Base-by-base conservation (phyloP, 2,329 filamentous ascomycete genomes). In the Aspergillus sp. region DNA sequence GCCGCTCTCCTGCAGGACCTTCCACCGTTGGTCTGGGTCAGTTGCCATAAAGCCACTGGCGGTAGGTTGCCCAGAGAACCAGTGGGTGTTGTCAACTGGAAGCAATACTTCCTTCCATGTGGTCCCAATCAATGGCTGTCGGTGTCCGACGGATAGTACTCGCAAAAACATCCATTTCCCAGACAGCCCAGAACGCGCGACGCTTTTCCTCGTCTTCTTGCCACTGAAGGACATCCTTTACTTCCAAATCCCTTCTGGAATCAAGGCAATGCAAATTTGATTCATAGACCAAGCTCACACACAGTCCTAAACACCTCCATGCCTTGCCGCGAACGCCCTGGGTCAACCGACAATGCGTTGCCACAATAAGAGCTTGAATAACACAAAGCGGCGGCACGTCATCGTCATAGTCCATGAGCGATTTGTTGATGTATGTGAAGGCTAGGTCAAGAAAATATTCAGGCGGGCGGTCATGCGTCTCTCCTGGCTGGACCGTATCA, bases 101-200 rank as follows among this genome's bases (percentile, higher is more conserved):
- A 75, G 65, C 45, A 68, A 58, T 4, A 66, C n/a, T n/a, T n/a
- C n/a, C 70, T 19, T 71, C 62, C 47, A 68, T 73, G 47, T 70
- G 64, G 4, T 59, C 54, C 64, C 66, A 70, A 54, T 72, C 62
- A 5, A 75, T 65, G 0, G 66, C 71, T 1, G 67, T 65, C 2
- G 73, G 73, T 14, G 63, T 62, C 3, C 71, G 65, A 8, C 71
- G 65, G 30, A 76, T 70, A n/a, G 70, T 70, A 45, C 65, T 71
- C 2, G 72, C 71, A 52, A 73, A 76, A 8, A 73, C 66, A 50
- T 76, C 73, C 66, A 76, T 73, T 49, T 75, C 73, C 71, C 70
- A 75, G n/a, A 74, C 65, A 0, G 71, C 67, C 73, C 72, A 75
- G 65, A 68, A 75, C 1, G 67, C 65, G 3, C 73, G 64, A 1